phyloP scores from a whole-genome alignment of 2,329 filamentous ascomycete genomes.

The Trichoderma asperellum region DNA sequence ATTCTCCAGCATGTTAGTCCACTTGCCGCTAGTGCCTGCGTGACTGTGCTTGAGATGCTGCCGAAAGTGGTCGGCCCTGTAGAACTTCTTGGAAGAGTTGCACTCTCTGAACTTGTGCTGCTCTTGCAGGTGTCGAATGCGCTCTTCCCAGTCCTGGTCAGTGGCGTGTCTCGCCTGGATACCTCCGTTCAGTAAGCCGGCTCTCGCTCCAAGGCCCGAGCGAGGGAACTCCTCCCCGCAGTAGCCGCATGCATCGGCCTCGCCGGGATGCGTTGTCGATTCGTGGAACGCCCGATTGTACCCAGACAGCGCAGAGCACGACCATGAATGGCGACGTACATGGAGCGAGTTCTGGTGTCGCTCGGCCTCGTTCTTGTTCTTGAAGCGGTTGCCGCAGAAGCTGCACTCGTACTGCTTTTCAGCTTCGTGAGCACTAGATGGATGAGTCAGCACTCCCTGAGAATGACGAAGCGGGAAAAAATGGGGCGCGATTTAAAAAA shows the following conservation, averaged over 20 bases:
- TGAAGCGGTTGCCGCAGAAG: constrained; percentile 94
- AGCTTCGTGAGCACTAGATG: constrained; percentile 77
- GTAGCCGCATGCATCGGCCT: constrained; percentile 86
- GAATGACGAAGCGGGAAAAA: not conserved
- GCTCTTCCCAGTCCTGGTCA: constrained; percentile 84
- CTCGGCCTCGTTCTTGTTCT: constrained; percentile 98
- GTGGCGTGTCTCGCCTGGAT: constrained; percentile 58
- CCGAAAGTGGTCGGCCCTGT: constrained; percentile 93
- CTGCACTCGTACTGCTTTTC: constrained; percentile 96
- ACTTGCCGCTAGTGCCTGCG: constrained; percentile 93
- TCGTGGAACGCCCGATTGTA: constrained; percentile 86
- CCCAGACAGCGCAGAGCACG: constrained; percentile 81
- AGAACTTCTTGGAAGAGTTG: constrained; percentile 98
- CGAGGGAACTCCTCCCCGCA: constrained; percentile 86
- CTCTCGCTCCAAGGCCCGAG: constrained; percentile 48
- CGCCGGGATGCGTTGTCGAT: constrained; percentile 67
- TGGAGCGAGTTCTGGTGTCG: constrained; percentile 95
- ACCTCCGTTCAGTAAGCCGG: constrained; percentile 41
- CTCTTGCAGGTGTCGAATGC: constrained; percentile 84
- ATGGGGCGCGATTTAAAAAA: not conserved
- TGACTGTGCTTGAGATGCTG: constrained; percentile 98
- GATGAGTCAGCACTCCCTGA: not conserved
- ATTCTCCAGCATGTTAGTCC: constrained; percentile 97
- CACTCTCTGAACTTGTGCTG: constrained; percentile 97
- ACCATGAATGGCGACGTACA: constrained; percentile 92